These are phyloP conservation scores for Solidago caesia DNA, from an alignment of 129 eudicot genomes.

Conservation along the genomic window DNA sequence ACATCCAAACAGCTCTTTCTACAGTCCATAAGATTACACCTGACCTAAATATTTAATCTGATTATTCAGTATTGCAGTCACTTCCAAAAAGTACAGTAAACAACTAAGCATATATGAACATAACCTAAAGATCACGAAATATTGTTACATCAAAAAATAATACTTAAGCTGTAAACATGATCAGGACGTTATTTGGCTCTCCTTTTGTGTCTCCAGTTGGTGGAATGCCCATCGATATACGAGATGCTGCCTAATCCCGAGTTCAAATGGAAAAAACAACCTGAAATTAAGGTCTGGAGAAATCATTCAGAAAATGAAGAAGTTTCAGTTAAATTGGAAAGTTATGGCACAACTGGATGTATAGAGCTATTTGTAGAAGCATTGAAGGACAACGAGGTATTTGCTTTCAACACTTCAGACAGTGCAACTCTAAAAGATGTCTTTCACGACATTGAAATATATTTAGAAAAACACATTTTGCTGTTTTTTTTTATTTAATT, in stretches of 20 bases:
- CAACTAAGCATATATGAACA: background rate
- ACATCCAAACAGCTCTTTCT: background rate
- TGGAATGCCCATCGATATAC: constrained; percentile 87
- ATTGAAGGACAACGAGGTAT: constrained; percentile 79
- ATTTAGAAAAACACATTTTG: background rate
- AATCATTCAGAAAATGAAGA: constrained; percentile 46
- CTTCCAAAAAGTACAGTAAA: background rate
- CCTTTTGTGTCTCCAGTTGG: constrained; percentile 46
- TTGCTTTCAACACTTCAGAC: constrained; percentile 1
- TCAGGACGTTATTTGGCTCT: background rate
- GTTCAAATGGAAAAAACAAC: constrained; percentile 84
- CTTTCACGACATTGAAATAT: background rate
- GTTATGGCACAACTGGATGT: constrained; percentile 52
- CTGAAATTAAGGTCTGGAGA: constrained; percentile 75
- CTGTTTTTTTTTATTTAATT: background rate
- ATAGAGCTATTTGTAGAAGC: constrained; percentile 66
- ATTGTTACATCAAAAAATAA: background rate
- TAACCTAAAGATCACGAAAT: background rate
- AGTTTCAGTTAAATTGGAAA: constrained; percentile 44
- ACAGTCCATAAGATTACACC: background rate
- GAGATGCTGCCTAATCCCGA: constrained; percentile 87
- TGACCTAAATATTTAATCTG: background rate
- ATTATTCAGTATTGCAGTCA: background rate
- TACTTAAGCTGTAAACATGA: background rate
- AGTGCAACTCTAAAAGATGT: background rate